Evolutionary conservation across 139 green algal genomes (phyloP), one percentile per base, ranked within the genome.

Genomic region (Chlamydomonas schloesseri): DNA sequence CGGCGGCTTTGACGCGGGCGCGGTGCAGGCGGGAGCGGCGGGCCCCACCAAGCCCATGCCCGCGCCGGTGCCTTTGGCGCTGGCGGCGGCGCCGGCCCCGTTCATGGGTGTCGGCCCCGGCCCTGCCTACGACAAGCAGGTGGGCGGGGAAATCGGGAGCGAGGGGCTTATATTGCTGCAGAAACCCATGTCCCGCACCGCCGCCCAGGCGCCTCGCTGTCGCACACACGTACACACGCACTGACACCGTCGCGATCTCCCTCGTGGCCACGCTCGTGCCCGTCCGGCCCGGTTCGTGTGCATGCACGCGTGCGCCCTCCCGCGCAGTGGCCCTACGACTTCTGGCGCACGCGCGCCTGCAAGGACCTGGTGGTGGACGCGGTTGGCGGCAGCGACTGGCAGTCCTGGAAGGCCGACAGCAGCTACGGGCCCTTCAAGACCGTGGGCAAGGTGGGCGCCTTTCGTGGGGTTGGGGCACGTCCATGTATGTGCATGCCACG

Each of bases 281-380:
- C 53, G 53, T 15, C 53, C 53, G 15, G 15, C 53, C 13, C 13
- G 13, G 15, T 23, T 15, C 53, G 13, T 15, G 13, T 62, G 2
- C 55, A 23, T 24, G 2, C 55, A 50, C 8, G 6, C 42, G 8
- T 50, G 42, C 42, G 6, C 55, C 18, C 55, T 11, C 55, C 55
- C 10, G 9, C 55, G 20, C 55, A 62, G 55, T 87, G 82, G 82
- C 82, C 82, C 37, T 88, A 76, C 71, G 14, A 65, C 17, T 82
- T 58, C 31, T 88, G 82, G 82, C 13, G 37, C 10, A 82, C 60
- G 2, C 71, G 82, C 15, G 24, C 15, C 1, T 88, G 82, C 72
- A 65, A 68, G 71, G 82, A 87, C 70, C 28, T 87, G 46, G 55
- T 65, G 11, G 82, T 87, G 71, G 82, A 87, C 29, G 70, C 82